These are phyloP conservation scores for Nasturtium officinale DNA, from an alignment of 345 rosid genomes.

Conservation along the genomic window DNA sequence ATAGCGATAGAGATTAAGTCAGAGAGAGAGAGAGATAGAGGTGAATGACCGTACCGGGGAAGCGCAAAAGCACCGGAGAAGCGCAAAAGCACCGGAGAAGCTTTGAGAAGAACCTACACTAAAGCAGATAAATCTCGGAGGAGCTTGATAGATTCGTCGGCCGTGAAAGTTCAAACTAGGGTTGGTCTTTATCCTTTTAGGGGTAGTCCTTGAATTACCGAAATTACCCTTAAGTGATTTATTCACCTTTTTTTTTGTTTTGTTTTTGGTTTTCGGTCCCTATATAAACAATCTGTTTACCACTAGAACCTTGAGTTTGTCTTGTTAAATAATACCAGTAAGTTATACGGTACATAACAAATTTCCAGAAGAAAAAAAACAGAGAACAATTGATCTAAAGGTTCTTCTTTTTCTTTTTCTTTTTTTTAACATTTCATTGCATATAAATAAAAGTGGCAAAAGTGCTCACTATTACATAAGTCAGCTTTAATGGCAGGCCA, in stretches of 20 bases:
- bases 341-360: not conserved
- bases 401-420: no score
- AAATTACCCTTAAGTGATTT: no score
- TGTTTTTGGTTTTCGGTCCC: not conserved
- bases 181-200: no score
- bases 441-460: no score
- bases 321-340: not conserved
- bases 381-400: no score
- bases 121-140: not conserved
- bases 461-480: no score
- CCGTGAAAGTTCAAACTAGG: no score
- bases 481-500: no score
- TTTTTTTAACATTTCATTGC: no score
- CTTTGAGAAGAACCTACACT: not conserved
- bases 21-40: not conserved
- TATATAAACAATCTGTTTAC: not conserved
- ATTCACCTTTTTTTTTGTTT: no score
- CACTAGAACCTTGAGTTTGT: not conserved
- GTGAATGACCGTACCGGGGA: slow-evolving; percentile 40
- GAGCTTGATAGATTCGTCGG: slow-evolving; percentile 1
- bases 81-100: slow-evolving; percentile 22
- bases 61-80: slow-evolving; percentile 9
- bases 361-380: not conserved
- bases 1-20: no score
- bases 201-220: no score